These are phyloP conservation scores for Chaetomium strumarium DNA, from an alignment of 2,329 filamentous ascomycete species.

Conservation along the genomic window DNA sequence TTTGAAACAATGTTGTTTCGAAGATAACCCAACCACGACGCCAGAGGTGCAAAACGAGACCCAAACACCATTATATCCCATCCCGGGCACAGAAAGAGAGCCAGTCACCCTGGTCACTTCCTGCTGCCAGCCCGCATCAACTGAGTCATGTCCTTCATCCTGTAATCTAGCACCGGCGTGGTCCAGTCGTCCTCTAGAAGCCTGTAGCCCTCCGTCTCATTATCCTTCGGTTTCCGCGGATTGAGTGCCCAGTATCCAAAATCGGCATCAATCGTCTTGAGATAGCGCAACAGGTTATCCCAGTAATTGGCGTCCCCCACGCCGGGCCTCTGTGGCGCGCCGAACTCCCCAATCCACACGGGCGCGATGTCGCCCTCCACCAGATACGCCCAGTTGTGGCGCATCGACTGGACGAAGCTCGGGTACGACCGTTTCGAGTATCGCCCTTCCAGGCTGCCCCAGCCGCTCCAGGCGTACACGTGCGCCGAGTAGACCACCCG, in stretches of 20 bases:
- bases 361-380: conserved; percentile 50
- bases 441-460: conserved; percentile 55
- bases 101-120: background rate
- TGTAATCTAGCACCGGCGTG: conserved; percentile 56
- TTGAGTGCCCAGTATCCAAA: conserved; percentile 69
- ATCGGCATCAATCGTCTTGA: conserved; percentile 54
- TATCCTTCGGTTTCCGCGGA: conserved; percentile 54
- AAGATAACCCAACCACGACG: background rate
- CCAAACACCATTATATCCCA: background rate
- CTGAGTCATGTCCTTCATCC: conserved; percentile 55
- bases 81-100: background rate
- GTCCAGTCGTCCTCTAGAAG: conserved; percentile 59
- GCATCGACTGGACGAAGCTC: conserved; percentile 59
- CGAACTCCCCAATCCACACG: conserved; percentile 65
- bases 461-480: conserved; percentile 65
- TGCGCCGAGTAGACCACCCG: conserved; percentile 62
- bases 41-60: background rate
- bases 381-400: conserved; percentile 60
- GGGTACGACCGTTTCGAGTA: conserved; percentile 56
- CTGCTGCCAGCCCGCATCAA: conserved; percentile 37
- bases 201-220: conserved; percentile 54
- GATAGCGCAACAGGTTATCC: conserved; percentile 54
- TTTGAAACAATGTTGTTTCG: background rate
- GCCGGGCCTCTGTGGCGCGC: conserved; percentile 48
- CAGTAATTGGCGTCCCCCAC: conserved; percentile 59